Evolutionary conservation across 2,329 filamentous ascomycete species (phyloP).

Genomic region (Botrytis byssoidea): DNA sequence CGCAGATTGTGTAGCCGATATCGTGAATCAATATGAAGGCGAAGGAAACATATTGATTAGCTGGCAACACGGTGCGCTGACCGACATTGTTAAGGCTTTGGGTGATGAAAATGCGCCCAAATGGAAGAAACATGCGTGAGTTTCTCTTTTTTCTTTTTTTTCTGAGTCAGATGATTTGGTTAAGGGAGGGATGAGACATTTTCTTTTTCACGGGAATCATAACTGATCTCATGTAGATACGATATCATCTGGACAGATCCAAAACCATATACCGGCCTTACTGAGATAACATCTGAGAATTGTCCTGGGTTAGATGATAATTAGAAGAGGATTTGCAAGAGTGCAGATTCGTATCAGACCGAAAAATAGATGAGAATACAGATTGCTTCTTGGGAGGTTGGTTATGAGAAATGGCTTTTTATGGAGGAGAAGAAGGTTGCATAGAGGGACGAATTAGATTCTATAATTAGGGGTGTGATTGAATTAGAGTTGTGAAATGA

Average conservation of each 20-base stretch:
- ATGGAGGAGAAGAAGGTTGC: background rate
- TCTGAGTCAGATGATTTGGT: background rate
- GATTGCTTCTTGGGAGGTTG: background rate
- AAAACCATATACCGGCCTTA: constrained; percentile 49
- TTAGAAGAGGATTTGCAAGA: background rate
- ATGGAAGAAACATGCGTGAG: constrained; percentile 50
- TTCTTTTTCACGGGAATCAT: background rate
- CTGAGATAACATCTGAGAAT: constrained; percentile 47
- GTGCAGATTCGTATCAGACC: background rate
- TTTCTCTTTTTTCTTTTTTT: background rate
- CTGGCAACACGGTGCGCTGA: constrained; percentile 57
- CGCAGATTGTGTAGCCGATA: constrained; percentile 51
- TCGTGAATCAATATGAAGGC: constrained; percentile 48
- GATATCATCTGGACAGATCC: constrained; percentile 59
- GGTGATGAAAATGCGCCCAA: constrained; percentile 50
- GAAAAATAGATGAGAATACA: background rate
- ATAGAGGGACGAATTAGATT: background rate
- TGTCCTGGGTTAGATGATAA: constrained; percentile 53
- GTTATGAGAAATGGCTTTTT: background rate
- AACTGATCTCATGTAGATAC: constrained; percentile 39
- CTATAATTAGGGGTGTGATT: background rate
- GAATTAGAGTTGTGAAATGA: background rate
- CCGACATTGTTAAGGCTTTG: constrained; percentile 51
- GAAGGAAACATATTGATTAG: constrained; percentile 58
- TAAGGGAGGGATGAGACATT: background rate